Evolutionary conservation across 345 rosid genomes (phyloP), one percentile per base, ranked within the genome.

Genomic region (Garcia nutans): DNA sequence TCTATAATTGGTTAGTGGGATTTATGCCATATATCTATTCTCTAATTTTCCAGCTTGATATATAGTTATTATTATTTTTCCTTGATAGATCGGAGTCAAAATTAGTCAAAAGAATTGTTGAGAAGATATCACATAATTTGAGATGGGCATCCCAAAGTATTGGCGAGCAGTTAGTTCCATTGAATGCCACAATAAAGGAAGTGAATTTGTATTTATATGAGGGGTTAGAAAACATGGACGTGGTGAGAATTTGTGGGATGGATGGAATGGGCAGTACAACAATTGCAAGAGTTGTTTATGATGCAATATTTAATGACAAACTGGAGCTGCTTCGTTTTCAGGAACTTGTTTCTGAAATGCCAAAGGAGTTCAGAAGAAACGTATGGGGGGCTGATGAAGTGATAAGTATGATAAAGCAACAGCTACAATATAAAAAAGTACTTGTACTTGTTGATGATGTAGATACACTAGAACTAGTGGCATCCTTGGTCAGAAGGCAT

Each of bases 341-440:
- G 47, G 71, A 66, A 66, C 26, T 66, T 66, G 47, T 31, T 37
- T 65, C 44, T 65, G 69, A 41, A 65, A 65, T 65, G 49, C 55
- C 70, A 44, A 45, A 19, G 70, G 55, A 44, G 57, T 45, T 20
- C 13, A 47, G 20, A 22, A n/a, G 54, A 66, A 41, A 47, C 20
- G 11, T 68, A 44, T 68, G 55, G 71, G 71, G 47, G 47, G 16
- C 28, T 47, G 31, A 10, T n/a, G 47, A 22, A 44, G 71, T n/a
- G 24, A 47, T 68, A 1, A 68, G 47, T 68, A n/a, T 23, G 9
- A 68, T 45, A 41, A 45, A 20, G 56, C 47, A 23, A 45, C 47
- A 68, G 57, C 28, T 45, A 57, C 31, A n/a, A 68, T 17, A 45
- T 17, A 68, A 47, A 47, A 45, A 68, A 68, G 71, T 68, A 49